These are phyloP conservation scores for Globisporangium alternatum DNA, from an alignment of 352 stramenopile genomes.

Conservation along the genomic window DNA sequence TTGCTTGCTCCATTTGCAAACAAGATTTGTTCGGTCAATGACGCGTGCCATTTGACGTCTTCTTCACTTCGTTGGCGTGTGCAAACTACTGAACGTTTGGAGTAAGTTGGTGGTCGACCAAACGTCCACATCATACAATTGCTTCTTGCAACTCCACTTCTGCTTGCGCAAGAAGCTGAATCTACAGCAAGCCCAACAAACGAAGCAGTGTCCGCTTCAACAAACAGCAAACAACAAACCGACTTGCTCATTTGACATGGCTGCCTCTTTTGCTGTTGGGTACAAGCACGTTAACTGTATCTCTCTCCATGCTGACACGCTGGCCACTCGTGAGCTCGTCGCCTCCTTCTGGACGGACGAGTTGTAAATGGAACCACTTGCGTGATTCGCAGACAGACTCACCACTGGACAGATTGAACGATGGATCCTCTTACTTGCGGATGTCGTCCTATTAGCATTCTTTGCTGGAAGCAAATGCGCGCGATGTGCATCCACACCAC, in stretches of 20 bases:
- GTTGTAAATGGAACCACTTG: background rate
- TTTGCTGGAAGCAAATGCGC: background rate
- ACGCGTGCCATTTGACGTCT: no score
- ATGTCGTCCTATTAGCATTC: background rate
- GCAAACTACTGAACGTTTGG: no score
- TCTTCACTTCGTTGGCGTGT: no score
- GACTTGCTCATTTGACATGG: background rate
- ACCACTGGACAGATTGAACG: background rate
- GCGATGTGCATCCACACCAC: no score
- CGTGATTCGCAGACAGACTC: background rate
- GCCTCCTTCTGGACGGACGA: background rate
- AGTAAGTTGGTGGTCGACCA: no score
- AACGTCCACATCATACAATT: no score
- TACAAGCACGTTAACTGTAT: background rate
- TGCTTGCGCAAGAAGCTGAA: no score
- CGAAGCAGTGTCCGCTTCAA: no score
- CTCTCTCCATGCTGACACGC: background rate
- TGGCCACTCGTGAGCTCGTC: background rate
- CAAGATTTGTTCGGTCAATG: no score
- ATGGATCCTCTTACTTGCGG: conserved; percentile 1
- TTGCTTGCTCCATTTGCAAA: no score
- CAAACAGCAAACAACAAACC: background rate
- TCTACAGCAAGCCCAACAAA: no score
- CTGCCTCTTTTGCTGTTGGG: conserved; percentile 1
- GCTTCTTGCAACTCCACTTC: no score